A percentile compares a stretch with the other conserved stretches of the same genome.
Evolutionary conservation across 2,329 filamentous ascomycete species (phyloP).

Genomic region (Colletotrichum tropicicola): DNA sequence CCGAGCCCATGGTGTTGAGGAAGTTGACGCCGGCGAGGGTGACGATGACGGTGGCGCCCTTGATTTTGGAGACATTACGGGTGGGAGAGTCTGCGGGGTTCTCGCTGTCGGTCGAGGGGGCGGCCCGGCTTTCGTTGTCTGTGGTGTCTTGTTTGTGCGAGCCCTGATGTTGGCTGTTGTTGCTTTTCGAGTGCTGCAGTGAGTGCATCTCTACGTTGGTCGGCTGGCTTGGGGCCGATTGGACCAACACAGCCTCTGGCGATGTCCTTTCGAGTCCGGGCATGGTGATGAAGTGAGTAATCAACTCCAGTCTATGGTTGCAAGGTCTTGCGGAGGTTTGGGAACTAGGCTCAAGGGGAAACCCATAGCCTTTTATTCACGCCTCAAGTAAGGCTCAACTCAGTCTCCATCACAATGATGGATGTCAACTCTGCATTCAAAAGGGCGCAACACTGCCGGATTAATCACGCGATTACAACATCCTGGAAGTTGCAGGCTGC

Average conservation of each 20-base stretch:
- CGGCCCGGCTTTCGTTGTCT: not conserved
- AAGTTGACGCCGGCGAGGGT: slow-evolving; percentile 45
- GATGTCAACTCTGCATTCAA: not conserved
- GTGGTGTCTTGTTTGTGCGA: not conserved
- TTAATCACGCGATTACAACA: not conserved
- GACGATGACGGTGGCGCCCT: slow-evolving; percentile 39
- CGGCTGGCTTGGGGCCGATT: not conserved
- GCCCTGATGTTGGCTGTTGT: not conserved
- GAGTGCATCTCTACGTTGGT: slow-evolving; percentile 2
- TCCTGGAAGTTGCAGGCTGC: not conserved
- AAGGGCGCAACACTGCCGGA: not conserved
- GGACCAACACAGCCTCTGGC: not conserved
- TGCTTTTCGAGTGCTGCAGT: not conserved
- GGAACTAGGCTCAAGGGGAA: too few relatives aligned
- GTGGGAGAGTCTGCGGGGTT: not conserved
- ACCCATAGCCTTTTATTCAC: too few relatives aligned
- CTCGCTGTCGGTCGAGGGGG: not conserved
- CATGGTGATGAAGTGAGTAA: too few relatives aligned
- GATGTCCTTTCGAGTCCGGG: not conserved
- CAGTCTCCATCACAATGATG: too few relatives aligned
- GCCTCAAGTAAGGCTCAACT: too few relatives aligned
- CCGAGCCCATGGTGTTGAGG: slow-evolving; percentile 46
- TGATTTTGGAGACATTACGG: slow-evolving; percentile 35
- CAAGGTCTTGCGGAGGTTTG: too few relatives aligned
- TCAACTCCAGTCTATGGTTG: too few relatives aligned